Percentiles rank a stretch among this genome's conserved stretches.
Evolutionary conservation across 1,139 yeast species (phyloP).

Genomic region (Sugiyamaella pinicola): DNA sequence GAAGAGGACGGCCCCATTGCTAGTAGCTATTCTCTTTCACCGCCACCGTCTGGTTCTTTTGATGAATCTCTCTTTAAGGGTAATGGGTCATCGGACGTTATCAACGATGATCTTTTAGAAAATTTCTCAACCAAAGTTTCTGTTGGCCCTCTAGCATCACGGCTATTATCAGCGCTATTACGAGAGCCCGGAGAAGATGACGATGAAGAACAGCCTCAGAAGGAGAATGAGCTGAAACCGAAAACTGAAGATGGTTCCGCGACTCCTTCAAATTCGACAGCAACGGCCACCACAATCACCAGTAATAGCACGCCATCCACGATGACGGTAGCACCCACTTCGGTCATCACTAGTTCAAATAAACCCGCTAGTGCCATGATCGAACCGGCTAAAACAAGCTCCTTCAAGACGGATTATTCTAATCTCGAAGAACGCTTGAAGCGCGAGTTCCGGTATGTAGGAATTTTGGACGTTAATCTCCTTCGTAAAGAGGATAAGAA

Average conservation of each 20-base stretch:
- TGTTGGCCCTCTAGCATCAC: constrained; percentile 89
- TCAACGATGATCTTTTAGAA: constrained; percentile 67
- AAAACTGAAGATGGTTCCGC: constrained; percentile 21
- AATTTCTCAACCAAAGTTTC: constrained; percentile 67
- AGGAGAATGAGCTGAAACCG: constrained; percentile 16
- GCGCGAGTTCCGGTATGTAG: constrained; percentile 85
- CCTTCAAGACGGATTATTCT: constrained; percentile 64
- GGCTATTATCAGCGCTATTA: constrained; percentile 79
- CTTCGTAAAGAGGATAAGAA: constrained; percentile 41
- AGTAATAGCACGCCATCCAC: neutral
- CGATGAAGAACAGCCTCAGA: constrained; percentile 35
- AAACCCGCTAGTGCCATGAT: constrained; percentile 29
- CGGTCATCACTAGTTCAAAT: neutral
- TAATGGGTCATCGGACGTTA: constrained; percentile 59
- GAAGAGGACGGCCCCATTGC: constrained; percentile 65
- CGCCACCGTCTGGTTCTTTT: constrained; percentile 30
- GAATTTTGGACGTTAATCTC: constrained; percentile 64
- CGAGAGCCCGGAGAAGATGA: constrained; percentile 50
- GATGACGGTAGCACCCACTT: neutral
- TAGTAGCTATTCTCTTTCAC: constrained; percentile 46
- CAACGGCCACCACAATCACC: constrained; percentile 22
- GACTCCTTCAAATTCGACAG: constrained; percentile 16
- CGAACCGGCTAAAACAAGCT: constrained; percentile 43
- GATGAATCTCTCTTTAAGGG: constrained; percentile 26
- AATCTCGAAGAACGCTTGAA: constrained; percentile 85